Evolutionary conservation across 495 filamentous ascomycete genomes (phyloP).

Genomic region (Trichoderma asperelloides): DNA sequence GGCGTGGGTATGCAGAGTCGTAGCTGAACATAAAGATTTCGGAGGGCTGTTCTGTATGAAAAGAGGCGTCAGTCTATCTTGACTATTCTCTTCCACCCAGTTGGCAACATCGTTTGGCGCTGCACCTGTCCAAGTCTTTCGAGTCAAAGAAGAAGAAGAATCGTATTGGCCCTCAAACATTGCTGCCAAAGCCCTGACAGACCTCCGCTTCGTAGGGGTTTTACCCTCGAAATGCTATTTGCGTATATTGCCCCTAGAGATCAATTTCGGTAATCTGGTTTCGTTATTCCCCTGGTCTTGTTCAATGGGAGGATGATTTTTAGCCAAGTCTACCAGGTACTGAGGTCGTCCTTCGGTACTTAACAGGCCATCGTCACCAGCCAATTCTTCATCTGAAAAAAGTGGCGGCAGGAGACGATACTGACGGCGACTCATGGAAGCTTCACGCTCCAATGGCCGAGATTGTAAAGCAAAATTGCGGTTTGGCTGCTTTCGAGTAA

Average conservation of each 20-base stretch:
- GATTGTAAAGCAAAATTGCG: background rate
- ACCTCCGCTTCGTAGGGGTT: background rate
- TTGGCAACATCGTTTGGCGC: background rate
- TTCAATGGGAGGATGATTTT: too few relatives aligned
- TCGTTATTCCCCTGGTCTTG: background rate
- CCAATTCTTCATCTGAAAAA: too few relatives aligned
- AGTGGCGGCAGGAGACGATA: too few relatives aligned
- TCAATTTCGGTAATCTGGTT: background rate
- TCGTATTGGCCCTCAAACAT: conserved; percentile 24
- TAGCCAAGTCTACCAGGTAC: too few relatives aligned
- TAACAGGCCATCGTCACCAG: too few relatives aligned
- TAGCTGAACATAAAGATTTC: background rate
- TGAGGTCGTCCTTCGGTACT: too few relatives aligned
- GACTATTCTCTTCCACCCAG: background rate
- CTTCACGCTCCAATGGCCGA: too few relatives aligned
- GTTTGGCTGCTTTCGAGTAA: background rate
- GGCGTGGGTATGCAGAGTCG: background rate
- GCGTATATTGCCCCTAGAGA: background rate
- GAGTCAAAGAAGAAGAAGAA: background rate
- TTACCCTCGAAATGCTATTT: background rate
- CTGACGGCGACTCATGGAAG: too few relatives aligned
- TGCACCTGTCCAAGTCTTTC: background rate
- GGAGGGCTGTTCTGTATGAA: background rate
- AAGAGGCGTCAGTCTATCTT: background rate
- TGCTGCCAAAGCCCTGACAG: conserved; percentile 36